Base-by-base conservation (phyloP, 2,329 filamentous ascomycete genomes). In the Cladosporium sp. region DNA sequence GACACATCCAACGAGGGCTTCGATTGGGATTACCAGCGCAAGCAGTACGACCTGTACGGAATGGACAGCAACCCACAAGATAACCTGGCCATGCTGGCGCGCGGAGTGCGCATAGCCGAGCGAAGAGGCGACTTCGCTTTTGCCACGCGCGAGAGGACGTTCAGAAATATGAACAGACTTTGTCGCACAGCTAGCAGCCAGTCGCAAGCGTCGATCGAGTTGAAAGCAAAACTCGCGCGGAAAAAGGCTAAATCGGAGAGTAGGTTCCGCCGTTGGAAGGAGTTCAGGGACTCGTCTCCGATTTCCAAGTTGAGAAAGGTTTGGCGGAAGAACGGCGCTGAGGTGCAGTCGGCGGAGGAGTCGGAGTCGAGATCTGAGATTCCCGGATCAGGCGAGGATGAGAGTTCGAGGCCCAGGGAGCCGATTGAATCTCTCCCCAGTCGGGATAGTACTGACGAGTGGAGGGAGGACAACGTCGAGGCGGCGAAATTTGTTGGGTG, bases 91-190 rank as follows among this genome's bases (percentile, higher is more conserved):
- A 20, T 30, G 22, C 3, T 56, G 30, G 47, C 51, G 38, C 47
- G 55, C 2, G 20, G 19, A 7, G 20, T 58, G 28, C 47, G 47
- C 19, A 51, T 58, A 3, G 55, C 55, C 22, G 47, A 58, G 38
- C 28, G 22, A 17, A 8, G 37, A 15, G 55, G 55, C 6, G 47
- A 34, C 17, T 58, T 58, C 14, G 14, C n/a, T 12, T 17, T 12
- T 8, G 28, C 37, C 17, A 34, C 15, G 25, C 19, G 28, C n/a
- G 36, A 42, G 19, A 45, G 42, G 38, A 19, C 28, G 47, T 58
- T 51, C 36, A 38, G 17, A n/a, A 20, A 28, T 8, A 37, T 38
- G 17, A 37, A 25, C 7, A 22, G 43, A 7, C 43, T 47, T 15
- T 17, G 25, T 5, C 34, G 30, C 12, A 36, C 19, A 7, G 28